Base-by-base conservation (phyloP, 371 early-diverging fungal species). In the Mortierella polycephala region DNA sequence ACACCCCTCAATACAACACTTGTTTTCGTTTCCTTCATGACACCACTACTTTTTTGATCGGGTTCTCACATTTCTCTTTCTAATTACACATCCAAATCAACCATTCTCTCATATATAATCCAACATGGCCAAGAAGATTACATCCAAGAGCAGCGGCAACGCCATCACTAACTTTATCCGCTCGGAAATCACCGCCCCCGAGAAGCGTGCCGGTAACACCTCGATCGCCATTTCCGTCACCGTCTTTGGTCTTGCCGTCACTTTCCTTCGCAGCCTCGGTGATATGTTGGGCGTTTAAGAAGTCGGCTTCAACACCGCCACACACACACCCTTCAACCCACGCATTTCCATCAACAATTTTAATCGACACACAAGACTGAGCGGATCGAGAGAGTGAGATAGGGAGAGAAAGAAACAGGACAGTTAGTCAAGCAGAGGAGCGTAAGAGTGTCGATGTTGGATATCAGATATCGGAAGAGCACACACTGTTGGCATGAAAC, bases 231-330 rank as follows among this genome's bases (percentile, higher is more conserved):
- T 89, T 73, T 89, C 89, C 21, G 65, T 89, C 59, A 85, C 88
- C 47, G 89, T 89, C 62, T 89, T 89, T 67, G 82, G 88, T 52
- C 85, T 87, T 57, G 88, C 89, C 55, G 85, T 89, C 59, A 86
- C 88, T 75, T 89, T 89, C 72, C 84, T 89, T 75, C 86, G 89
- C 75, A 85, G 85, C 82, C 87, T 88, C 83, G 89, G 89, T 69
- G 87, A 89, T 67, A 84, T 88, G 67, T 75, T 89, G 72, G 89
- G 87, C 58, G 89, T 89, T 55, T 89, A 88, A 86, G 18, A 37
- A n/a, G 1, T 42, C 23, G n/a, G 11, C 18, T 42, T 14, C 53
- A 30, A 30, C 30, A 30, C 30, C 30, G 30, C 30, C 4, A 30
- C 30, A 30, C 30, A 30, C 30, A 30, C 46, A 46, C 6, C 5